Evolutionary conservation across 164 flowering plant genomes (phyloP).

Genomic region (Aristolochia contorta): DNA sequence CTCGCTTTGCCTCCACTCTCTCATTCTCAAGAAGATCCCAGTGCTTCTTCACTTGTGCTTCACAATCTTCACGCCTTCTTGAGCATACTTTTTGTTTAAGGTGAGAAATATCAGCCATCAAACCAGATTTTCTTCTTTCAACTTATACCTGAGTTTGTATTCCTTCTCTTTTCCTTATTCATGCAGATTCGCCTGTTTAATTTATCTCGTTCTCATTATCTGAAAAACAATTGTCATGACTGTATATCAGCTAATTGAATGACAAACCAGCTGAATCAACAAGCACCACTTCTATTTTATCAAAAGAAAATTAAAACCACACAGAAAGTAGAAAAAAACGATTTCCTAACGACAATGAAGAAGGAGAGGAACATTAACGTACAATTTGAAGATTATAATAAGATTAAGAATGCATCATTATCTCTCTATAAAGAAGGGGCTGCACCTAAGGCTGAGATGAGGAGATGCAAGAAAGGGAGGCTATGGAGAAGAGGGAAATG

Average conservation of each 20-base stretch:
- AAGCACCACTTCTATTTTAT: neutral
- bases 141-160: neutral
- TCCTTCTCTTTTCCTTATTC: too few relatives aligned
- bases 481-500: too few relatives aligned
- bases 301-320: neutral
- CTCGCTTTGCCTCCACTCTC: too few relatives aligned
- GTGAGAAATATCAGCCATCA: neutral
- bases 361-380: neutral
- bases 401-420: constrained; percentile 8
- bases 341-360: neutral
- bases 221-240: too few relatives aligned
- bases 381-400: neutral
- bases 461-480: too few relatives aligned
- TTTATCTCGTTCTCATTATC: too few relatives aligned
- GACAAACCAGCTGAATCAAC: neutral
- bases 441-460: too few relatives aligned
- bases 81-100: neutral
- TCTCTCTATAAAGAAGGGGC: constrained; percentile 50
- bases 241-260: neutral
- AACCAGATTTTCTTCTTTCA: neutral
- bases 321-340: neutral
- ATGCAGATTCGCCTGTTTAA: too few relatives aligned
- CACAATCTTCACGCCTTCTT: too few relatives aligned
- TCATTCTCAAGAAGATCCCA: constrained; percentile 1
- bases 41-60: too few relatives aligned